These are phyloP conservation scores for Phytopythium oedochilum DNA, from an alignment of 352 stramenopile genomes.

Conservation along the genomic window DNA sequence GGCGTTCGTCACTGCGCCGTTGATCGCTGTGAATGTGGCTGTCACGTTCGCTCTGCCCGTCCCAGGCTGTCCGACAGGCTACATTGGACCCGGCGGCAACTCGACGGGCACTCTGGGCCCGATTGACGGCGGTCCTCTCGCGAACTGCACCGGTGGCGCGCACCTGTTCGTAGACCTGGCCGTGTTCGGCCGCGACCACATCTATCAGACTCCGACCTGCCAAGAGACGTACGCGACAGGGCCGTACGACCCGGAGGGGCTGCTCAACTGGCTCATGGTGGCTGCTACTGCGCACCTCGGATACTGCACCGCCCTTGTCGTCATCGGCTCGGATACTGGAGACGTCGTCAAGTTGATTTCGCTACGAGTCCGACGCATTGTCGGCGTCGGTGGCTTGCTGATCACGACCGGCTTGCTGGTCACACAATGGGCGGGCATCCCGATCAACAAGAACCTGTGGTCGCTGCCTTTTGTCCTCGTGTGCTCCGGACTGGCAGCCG, in stretches of 20 bases:
- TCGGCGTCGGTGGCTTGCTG: background rate
- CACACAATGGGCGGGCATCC: conserved; percentile 19
- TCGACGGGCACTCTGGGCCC: background rate
- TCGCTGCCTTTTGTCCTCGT: conserved; percentile 63
- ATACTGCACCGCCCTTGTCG: conserved; percentile 38
- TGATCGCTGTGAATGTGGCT: conserved; percentile 45
- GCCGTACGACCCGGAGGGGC: conserved; percentile 71
- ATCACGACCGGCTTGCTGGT: background rate
- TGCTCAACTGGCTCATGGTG: conserved; percentile 77
- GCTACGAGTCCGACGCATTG: background rate
- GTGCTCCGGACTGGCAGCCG: conserved; percentile 30
- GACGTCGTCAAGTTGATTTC: background rate
- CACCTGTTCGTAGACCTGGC: conserved; percentile 65
- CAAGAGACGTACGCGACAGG: conserved; percentile 46
- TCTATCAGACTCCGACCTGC: conserved; percentile 68
- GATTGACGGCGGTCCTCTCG: conserved; percentile 28
- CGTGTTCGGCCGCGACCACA: conserved; percentile 52
- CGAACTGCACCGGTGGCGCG: conserved; percentile 72
- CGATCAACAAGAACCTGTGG: conserved; percentile 87
- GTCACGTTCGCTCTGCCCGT: conserved; percentile 49
- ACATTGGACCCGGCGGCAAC: conserved; percentile 61
- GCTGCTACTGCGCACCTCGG: conserved; percentile 55
- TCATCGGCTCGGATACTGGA: conserved; percentile 5
- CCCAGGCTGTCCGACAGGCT: conserved; percentile 65
- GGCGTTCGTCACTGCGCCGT: conserved; percentile 20